Conservation (phyloP, 2,329 filamentous ascomycete genomes). For the Colletotrichum horii region DNA sequence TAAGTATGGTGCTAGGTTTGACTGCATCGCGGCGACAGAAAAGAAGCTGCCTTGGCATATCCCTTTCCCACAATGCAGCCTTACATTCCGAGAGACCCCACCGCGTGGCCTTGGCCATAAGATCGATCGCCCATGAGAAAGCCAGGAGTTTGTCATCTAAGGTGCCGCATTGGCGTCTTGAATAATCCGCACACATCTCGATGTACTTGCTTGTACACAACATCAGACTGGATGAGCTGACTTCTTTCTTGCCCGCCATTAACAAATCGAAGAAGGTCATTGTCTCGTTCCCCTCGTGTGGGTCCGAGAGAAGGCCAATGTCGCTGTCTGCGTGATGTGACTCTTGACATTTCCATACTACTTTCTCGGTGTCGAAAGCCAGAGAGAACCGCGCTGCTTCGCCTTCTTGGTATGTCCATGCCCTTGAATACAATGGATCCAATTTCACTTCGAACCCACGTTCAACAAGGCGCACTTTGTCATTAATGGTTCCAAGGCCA, state of each 20-base stretch:
- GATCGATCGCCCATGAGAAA: background rate
- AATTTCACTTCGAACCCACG: accelerated
- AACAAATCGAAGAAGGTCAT: background rate
- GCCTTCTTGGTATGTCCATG: background rate
- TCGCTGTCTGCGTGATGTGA: background rate
- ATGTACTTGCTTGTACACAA: background rate
- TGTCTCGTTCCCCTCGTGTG: background rate
- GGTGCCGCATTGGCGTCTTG: background rate
- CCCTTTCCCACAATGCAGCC: background rate
- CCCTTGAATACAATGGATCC: background rate
- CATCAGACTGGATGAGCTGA: background rate
- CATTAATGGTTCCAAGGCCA: accelerated
- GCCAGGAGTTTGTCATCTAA: background rate
- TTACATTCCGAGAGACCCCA: background rate
- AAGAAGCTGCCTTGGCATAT: background rate
- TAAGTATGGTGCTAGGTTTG: accelerated
- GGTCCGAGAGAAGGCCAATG: accelerated
- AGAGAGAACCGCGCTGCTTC: background rate
- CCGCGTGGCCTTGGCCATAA: background rate
- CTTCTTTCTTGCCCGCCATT: accelerated
- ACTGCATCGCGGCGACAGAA: background rate
- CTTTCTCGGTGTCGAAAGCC: background rate
- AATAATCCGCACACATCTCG: background rate
- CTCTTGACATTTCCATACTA: background rate
- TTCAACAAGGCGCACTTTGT: background rate